Evolutionary conservation across 2,329 filamentous ascomycete species (phyloP).

Genomic region (Cyanodermella asteris): DNA sequence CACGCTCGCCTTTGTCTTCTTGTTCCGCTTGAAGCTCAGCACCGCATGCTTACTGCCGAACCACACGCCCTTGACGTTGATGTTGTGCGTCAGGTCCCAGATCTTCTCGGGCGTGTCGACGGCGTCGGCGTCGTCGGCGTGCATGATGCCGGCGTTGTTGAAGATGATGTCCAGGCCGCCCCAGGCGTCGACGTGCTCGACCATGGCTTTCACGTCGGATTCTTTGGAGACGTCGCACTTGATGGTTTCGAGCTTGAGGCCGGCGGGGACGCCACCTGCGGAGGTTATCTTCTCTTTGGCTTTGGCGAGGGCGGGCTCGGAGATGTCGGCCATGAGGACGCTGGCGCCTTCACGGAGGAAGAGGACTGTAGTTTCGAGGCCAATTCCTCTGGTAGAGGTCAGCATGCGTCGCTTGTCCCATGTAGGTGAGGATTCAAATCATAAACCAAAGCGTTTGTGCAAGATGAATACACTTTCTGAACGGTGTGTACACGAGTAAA

Average conservation of each 20-base stretch:
- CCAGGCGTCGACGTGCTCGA: slow-evolving; percentile 59
- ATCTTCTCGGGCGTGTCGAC: slow-evolving; percentile 70
- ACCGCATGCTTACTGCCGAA: slow-evolving; percentile 85
- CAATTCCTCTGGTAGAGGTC: slow-evolving; percentile 48
- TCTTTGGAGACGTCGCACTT: slow-evolving; percentile 74
- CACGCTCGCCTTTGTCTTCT: slow-evolving; percentile 58
- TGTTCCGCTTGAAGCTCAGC: slow-evolving; percentile 54
- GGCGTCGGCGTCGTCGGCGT: slow-evolving; percentile 58
- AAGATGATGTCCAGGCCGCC: slow-evolving; percentile 82
- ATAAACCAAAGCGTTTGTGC: not conserved
- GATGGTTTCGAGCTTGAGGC: slow-evolving; percentile 37
- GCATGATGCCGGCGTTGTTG: slow-evolving; percentile 98
- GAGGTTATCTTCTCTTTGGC: slow-evolving; percentile 50
- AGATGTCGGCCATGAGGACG: slow-evolving; percentile 72
- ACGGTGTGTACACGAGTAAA: not conserved
- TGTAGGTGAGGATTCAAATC: too few relatives aligned
- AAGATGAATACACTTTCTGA: not conserved
- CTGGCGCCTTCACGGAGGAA: slow-evolving; percentile 75
- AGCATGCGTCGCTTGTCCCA: too few relatives aligned
- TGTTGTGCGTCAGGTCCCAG: slow-evolving; percentile 82
- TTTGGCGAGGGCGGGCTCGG: slow-evolving; percentile 52
- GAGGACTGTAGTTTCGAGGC: slow-evolving; percentile 75
- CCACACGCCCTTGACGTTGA: slow-evolving; percentile 98
- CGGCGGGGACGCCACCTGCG: slow-evolving; percentile 39
- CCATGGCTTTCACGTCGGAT: slow-evolving; percentile 48